Percentiles rank a stretch among this genome's conserved stretches.
Conservation (phyloP, 139 green algal species). For the Edaphochlamys debaryana region DNA sequence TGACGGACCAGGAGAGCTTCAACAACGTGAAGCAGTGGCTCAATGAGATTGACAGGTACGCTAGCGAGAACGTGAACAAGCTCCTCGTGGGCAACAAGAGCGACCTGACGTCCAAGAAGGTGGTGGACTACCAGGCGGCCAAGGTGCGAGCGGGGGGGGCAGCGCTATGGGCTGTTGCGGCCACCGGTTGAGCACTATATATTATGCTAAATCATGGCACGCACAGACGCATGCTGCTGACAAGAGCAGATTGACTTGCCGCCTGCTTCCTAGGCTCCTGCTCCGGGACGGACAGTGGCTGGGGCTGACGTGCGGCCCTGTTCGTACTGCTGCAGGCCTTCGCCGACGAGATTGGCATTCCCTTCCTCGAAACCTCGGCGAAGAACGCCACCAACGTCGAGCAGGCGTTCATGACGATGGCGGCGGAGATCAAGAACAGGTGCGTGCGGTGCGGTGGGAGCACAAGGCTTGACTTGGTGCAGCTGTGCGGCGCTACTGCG, state of each 20-base stretch:
- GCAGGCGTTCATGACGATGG: constrained; percentile 99
- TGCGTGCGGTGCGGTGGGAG: not conserved
- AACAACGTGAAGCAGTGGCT: constrained; percentile 99
- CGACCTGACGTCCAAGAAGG: constrained; percentile 96
- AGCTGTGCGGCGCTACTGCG: no score
- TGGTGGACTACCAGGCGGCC: constrained; percentile 94
- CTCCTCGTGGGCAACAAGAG: constrained; percentile 99
- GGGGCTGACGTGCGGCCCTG: no score
- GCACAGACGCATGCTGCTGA: no score
- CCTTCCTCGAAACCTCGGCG: constrained; percentile 98
- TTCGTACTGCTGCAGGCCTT: no score
- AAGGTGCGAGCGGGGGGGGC: constrained; percentile 71
- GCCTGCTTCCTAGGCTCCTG: no score
- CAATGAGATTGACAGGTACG: constrained; percentile 99
- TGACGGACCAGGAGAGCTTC: constrained; percentile 98
- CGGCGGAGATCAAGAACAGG: constrained; percentile 99
- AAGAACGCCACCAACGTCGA: constrained; percentile 99
- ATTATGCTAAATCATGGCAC: no score
- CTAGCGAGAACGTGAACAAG: constrained; percentile 99
- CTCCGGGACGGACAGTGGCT: no score
- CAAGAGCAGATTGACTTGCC: no score
- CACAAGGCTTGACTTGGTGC: not conserved
- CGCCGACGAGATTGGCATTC: constrained; percentile 98
- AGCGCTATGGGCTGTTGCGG: not conserved
- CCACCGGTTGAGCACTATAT: no score